Conservation (phyloP, 805 yeast species). For the Metschnikowia gruessii region DNA sequence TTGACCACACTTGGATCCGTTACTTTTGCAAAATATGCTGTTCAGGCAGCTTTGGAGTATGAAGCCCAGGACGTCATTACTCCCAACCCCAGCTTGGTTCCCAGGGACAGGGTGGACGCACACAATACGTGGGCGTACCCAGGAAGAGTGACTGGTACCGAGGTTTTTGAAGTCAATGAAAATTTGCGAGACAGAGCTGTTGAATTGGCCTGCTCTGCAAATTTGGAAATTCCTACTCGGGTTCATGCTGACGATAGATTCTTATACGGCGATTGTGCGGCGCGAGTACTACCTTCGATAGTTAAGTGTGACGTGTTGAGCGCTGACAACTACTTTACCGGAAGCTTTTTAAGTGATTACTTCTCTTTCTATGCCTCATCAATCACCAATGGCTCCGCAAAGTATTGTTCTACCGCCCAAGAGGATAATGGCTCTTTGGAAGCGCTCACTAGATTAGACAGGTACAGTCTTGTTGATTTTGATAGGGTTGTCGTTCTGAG, state of each 20-base stretch:
- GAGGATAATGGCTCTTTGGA: conserved; percentile 70
- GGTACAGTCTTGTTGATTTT: conserved; percentile 53
- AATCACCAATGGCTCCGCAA: conserved; percentile 57
- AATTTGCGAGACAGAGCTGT: conserved; percentile 57
- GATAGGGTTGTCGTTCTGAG: conserved; percentile 58
- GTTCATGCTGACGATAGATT: conserved; percentile 45
- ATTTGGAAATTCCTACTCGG: conserved; percentile 44
- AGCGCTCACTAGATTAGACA: conserved; percentile 52
- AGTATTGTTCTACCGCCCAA: conserved; percentile 60
- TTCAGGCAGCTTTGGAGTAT: conserved; percentile 59
- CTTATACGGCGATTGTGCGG: conserved; percentile 49
- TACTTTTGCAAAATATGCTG: conserved; percentile 57
- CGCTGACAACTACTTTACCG: conserved; percentile 58
- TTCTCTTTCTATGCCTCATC: conserved; percentile 46
- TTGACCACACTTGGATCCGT: conserved; percentile 58
- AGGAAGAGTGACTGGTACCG: conserved; percentile 56
- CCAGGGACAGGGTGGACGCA: conserved; percentile 58
- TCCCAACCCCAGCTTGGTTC: conserved; percentile 48
- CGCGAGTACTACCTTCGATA: conserved; percentile 46
- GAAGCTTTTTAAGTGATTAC: conserved; percentile 48
- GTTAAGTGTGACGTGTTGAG: conserved; percentile 59
- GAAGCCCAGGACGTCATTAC: conserved; percentile 38
- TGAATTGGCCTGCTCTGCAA: conserved; percentile 44
- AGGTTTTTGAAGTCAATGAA: conserved; percentile 60
- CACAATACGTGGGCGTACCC: conserved; percentile 50